Percentiles rank a stretch among this genome's conserved stretches.
These are phyloP conservation scores for Colletotrichum shisoi DNA, from an alignment of 2,329 filamentous ascomycete species.

Conservation along the genomic window DNA sequence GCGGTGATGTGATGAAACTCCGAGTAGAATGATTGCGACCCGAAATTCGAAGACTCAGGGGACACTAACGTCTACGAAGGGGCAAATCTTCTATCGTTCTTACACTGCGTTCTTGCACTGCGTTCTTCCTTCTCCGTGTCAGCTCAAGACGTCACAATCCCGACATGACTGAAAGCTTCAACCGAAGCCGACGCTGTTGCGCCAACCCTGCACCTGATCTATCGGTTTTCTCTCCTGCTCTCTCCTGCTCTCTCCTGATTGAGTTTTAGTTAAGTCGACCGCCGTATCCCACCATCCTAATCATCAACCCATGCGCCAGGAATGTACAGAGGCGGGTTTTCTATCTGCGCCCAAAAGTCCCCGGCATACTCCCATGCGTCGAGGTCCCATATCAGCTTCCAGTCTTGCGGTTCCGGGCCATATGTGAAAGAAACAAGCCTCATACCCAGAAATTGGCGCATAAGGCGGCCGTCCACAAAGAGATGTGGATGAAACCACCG, in stretches of 20 bases:
- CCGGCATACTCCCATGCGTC: constrained; percentile 15
- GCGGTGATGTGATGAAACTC: too few relatives aligned
- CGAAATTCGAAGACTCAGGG: too few relatives aligned
- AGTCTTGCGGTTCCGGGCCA: constrained; percentile 1
- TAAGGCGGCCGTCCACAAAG: too few relatives aligned
- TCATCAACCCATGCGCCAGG: constrained; percentile 16
- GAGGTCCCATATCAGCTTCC: constrained; percentile 15
- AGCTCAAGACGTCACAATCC: too few relatives aligned
- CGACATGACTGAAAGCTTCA: too few relatives aligned
- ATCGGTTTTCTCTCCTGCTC: background rate
- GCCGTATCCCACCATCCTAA: too few relatives aligned
- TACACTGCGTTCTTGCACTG: too few relatives aligned
- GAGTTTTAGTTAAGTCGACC: background rate
- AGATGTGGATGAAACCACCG: background rate
- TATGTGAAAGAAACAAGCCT: background rate
- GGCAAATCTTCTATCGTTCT: too few relatives aligned
- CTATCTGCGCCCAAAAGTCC: constrained; percentile 20
- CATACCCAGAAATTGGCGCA: background rate
- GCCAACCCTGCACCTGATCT: background rate
- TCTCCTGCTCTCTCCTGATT: background rate
- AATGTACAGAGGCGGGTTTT: constrained; percentile 1
- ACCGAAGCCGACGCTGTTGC: too few relatives aligned
- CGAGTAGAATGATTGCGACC: too few relatives aligned
- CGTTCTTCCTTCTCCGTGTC: too few relatives aligned
- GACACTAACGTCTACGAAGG: too few relatives aligned